These are phyloP conservation scores for Panaeolus papilionaceus DNA, from an alignment of 768 basidiomycete species.

Conservation along the genomic window DNA sequence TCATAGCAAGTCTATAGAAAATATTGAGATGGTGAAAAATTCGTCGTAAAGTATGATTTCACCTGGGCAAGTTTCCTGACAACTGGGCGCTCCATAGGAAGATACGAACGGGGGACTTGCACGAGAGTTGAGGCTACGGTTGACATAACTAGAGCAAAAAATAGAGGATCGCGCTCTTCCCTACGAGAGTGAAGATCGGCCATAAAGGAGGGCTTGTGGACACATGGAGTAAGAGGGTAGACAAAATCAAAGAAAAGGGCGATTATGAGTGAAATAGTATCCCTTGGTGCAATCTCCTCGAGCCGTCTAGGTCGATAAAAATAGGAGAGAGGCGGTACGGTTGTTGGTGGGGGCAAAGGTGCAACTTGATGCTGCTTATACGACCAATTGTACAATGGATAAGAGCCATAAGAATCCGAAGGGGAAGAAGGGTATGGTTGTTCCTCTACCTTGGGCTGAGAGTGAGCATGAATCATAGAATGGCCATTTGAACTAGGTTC, in stretches of 20 bases:
- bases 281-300: conserved; percentile 83
- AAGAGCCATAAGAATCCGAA: conserved; percentile 63
- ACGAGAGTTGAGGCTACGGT: conserved; percentile 88
- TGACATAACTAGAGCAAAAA: conserved; percentile 90
- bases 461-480: conserved; percentile 34
- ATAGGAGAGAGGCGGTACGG: conserved; percentile 69
- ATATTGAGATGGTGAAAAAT: conserved; percentile 13
- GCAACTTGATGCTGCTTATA: conserved; percentile 66
- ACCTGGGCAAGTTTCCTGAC: conserved; percentile 82
- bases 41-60: conserved; percentile 30
- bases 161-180: conserved; percentile 89
- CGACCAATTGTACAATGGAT: conserved; percentile 74
- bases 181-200: conserved; percentile 81
- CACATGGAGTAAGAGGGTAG: conserved; percentile 87
- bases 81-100: conserved; percentile 84
- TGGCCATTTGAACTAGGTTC: conserved; percentile 43
- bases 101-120: conserved; percentile 86
- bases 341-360: conserved; percentile 48
- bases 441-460: conserved; percentile 53
- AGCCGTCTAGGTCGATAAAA: conserved; percentile 79
- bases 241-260: conserved; percentile 94
- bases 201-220: conserved; percentile 93
- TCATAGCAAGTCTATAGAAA: conserved; percentile 69
- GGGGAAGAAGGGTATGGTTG: conserved; percentile 43
- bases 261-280: conserved; percentile 82